Evolutionary conservation across 2,329 filamentous ascomycete genomes (phyloP), one percentile per base, ranked within the genome.

Genomic region (Domatiomyces catenatus): DNA sequence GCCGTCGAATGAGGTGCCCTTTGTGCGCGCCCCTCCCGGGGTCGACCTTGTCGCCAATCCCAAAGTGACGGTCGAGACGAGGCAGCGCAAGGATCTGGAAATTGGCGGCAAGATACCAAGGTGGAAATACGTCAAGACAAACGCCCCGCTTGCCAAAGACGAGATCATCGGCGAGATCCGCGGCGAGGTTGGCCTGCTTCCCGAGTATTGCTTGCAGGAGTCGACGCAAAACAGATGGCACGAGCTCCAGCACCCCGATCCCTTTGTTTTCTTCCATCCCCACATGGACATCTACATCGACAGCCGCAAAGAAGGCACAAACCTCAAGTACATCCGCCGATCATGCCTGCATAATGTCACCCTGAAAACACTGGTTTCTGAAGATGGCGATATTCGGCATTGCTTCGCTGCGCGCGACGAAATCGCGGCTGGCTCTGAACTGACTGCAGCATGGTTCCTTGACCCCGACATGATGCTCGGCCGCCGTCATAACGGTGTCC

Each of bases 271-370:
- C 63, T 90, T 96, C 66, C 89, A 93, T 61, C 86, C 88, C 1
- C 76, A 82, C 52, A 77, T 96, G 7, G 90, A 90, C 0, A 77
- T 98, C 10, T 94, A 89, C 68, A 92, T 98, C 61, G 92, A 95
- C 66, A 92, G 89, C 8, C 77, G 92, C 53, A 79, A 79, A 63
- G 87, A 94, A 69, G 92, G 90, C 19, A 94, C 86, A 3, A 71
- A 80, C 36, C 81, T 92, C 51, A 84, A 92, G 44, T 95, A 92
- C 63, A 81, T 93, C n/a, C 80, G 92, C 51, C 80, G 90, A 57
- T 96, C 92, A 61, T 98, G 92, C 69, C 80, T 79, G 54, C 86
- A 92, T 1, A 98, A 96, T 62, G 80, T 92, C n/a, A 76, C 78
- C 28, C 73, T 96, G 60, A 89, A 92, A 63, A 93, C 89, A 0